These are phyloP conservation scores for Lactarius evosmus DNA, from an alignment of 768 basidiomycete genomes.

Conservation along the genomic window DNA sequence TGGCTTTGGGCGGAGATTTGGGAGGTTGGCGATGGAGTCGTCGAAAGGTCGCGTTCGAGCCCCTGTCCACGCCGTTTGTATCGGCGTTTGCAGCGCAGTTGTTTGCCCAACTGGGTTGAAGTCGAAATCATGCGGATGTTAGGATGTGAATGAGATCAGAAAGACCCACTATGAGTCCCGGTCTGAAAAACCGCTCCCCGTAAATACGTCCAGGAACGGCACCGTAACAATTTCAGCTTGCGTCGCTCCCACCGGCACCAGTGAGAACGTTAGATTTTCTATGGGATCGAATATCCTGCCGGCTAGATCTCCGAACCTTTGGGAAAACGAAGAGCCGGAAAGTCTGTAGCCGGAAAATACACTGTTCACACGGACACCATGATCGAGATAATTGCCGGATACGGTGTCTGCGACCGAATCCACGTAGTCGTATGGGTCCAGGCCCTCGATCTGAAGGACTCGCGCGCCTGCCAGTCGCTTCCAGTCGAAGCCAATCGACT, in stretches of 20 bases:
- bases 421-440: conserved; percentile 53
- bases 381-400: conserved; percentile 62
- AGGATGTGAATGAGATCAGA: background rate
- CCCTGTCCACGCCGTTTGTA: conserved; percentile 54
- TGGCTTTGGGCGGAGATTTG: conserved; percentile 35
- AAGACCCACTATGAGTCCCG: conserved; percentile 47
- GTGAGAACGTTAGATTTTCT: conserved; percentile 45
- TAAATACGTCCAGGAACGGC: conserved; percentile 51
- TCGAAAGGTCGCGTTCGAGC: conserved; percentile 8
- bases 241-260: conserved; percentile 48
- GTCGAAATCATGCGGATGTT: background rate
- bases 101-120: conserved; percentile 47
- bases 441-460: conserved; percentile 53
- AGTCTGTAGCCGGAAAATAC: conserved; percentile 59
- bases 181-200: conserved; percentile 51
- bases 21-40: background rate
- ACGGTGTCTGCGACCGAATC: conserved; percentile 55
- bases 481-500: conserved; percentile 36
- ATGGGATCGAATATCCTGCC: conserved; percentile 51
- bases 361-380: conserved; percentile 60
- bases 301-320: conserved; percentile 55
- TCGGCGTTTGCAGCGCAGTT: conserved; percentile 52
- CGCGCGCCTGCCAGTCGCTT: conserved; percentile 58
- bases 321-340: conserved; percentile 46
- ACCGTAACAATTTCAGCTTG: conserved; percentile 49